Conservation (phyloP, 139 green algal species). For the Chlamydomonas sphaeroides region DNA sequence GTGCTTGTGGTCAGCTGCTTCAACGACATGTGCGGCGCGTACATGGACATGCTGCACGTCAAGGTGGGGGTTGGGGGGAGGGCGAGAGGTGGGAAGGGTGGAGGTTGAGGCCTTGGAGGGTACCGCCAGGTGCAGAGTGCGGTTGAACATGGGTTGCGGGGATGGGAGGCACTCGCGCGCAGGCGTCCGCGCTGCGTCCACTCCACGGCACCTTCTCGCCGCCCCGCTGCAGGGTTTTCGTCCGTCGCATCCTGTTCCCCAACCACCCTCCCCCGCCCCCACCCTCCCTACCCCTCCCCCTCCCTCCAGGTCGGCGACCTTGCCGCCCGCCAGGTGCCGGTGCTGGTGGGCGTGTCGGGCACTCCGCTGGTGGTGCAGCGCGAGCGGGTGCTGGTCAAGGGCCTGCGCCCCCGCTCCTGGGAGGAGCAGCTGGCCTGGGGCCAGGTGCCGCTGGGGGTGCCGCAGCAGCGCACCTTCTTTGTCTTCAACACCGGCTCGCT, state of each 20-base stretch:
- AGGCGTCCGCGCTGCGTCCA: too few species aligned
- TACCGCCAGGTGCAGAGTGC: too few species aligned
- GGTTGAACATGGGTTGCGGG: too few species aligned
- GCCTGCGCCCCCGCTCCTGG: conserved; percentile 33
- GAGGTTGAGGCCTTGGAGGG: too few species aligned
- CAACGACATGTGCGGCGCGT: conserved; percentile 70
- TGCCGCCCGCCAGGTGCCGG: conserved; percentile 52
- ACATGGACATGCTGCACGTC: conserved; percentile 66
- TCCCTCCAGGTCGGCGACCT: conserved; percentile 55
- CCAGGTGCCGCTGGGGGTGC: conserved; percentile 41
- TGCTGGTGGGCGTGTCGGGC: conserved; percentile 66
- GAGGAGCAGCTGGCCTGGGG: conserved; percentile 48
- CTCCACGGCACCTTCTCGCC: too few species aligned
- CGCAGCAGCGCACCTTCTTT: conserved; percentile 49
- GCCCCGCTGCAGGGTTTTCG: too few species aligned
- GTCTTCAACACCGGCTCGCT: conserved; percentile 65
- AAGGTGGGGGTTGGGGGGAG: conserved; percentile 40
- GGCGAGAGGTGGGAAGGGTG: too few species aligned
- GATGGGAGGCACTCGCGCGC: too few species aligned
- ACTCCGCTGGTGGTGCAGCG: conserved; percentile 64
- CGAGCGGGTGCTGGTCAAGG: conserved; percentile 54
- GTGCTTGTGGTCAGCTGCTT: conserved; percentile 53
- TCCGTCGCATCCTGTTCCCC: too few species aligned
- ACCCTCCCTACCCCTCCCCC: too few species aligned
- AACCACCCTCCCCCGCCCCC: too few species aligned